Evolutionary conservation across 257 asterid genomes (phyloP).

Genomic region (Primulina eburnea): DNA sequence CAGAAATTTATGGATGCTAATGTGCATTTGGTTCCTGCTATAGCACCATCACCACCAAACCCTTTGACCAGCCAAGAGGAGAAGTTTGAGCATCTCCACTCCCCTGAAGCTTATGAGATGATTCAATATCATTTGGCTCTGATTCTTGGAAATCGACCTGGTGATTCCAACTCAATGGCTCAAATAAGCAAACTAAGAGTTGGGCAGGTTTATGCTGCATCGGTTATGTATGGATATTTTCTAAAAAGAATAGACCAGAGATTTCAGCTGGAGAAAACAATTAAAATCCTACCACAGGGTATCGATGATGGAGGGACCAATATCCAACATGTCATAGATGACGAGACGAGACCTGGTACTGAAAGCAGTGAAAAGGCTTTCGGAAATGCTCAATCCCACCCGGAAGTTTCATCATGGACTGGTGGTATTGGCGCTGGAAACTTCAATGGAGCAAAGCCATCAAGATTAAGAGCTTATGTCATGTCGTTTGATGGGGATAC

Average conservation of each 20-base stretch:
- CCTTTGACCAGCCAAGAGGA: conserved; percentile 59
- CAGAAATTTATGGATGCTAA: conserved; percentile 89
- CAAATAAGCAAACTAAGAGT: conserved; percentile 80
- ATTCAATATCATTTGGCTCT: conserved; percentile 82
- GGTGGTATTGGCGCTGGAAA: conserved; percentile 41
- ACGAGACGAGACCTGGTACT: conserved; percentile 32
- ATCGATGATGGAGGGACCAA: conserved; percentile 29
- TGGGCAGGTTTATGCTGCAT: conserved; percentile 96
- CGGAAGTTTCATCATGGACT: conserved; percentile 64
- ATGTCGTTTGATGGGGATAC: conserved; percentile 88
- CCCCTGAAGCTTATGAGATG: conserved; percentile 92
- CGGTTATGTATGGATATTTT: conserved; percentile 94
- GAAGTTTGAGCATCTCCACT: conserved; percentile 62
- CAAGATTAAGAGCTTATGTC: conserved; percentile 68
- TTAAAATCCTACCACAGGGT: conserved; percentile 73
- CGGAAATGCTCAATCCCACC: conserved; percentile 44
- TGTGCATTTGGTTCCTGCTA: conserved; percentile 60
- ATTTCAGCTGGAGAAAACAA: conserved; percentile 81
- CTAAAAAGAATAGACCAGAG: conserved; percentile 87
- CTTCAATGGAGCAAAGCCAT: conserved; percentile 54
- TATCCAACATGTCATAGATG: conserved; percentile 35
- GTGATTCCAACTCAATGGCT: conserved; percentile 47
- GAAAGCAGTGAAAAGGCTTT: conserved; percentile 20
- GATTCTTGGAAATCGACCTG: conserved; percentile 67
- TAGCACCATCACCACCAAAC: conserved; percentile 52